Evolutionary conservation across 768 basidiomycete species (phyloP).

Genomic region (Pulveroboletus sp.): DNA sequence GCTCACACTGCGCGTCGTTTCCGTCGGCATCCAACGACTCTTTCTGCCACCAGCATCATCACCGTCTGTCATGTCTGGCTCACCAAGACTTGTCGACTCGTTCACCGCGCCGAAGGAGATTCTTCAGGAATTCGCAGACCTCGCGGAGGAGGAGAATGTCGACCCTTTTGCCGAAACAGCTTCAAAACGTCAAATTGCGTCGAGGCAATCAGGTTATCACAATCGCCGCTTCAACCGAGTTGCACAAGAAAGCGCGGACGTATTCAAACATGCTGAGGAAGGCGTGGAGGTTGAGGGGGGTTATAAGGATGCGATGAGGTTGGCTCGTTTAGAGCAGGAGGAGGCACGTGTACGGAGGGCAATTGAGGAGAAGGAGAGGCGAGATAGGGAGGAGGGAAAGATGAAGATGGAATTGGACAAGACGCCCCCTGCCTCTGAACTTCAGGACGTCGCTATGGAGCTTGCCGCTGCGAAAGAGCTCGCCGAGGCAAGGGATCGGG

Average conservation of each 20-base stretch:
- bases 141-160: constrained; percentile 90
- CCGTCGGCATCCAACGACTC: constrained; percentile 2
- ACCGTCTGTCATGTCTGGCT: constrained; percentile 46
- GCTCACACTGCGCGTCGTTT: constrained; percentile 3
- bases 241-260: constrained; percentile 76
- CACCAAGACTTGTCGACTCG: constrained; percentile 78
- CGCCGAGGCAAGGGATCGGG: constrained; percentile 34
- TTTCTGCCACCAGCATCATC: constrained; percentile 18
- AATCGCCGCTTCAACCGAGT: constrained; percentile 84
- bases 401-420: constrained; percentile 86
- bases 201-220: constrained; percentile 93
- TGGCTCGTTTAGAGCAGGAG: constrained; percentile 88
- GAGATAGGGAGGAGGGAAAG: constrained; percentile 63
- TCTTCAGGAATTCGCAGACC: constrained; percentile 87
- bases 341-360: constrained; percentile 77
- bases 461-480: constrained; percentile 46
- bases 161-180: constrained; percentile 93
- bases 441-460: constrained; percentile 68
- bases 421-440: constrained; percentile 81
- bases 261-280: constrained; percentile 63
- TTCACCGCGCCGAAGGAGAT: constrained; percentile 93
- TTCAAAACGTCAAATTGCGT: constrained; percentile 87
- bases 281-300: constrained; percentile 74
- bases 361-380: constrained; percentile 85
- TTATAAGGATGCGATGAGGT: constrained; percentile 95